These are phyloP conservation scores for Xylaria sp. DNA, from an alignment of 2,329 filamentous ascomycete species.

Conservation along the genomic window DNA sequence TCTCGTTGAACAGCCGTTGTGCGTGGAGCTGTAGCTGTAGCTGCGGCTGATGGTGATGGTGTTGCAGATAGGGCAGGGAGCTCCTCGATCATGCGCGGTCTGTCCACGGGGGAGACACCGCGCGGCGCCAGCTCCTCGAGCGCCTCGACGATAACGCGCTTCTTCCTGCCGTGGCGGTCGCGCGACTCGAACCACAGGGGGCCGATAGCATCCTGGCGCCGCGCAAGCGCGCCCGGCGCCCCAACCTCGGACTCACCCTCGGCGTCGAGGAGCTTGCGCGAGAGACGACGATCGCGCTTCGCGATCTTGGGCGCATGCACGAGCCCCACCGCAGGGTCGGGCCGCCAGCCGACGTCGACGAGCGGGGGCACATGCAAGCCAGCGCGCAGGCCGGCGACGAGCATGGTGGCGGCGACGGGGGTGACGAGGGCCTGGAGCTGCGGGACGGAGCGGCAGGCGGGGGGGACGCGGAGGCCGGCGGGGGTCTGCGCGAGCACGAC, in stretches of 20 bases:
- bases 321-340: conserved; percentile 24
- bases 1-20: neutral
- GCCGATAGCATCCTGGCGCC: conserved; percentile 65
- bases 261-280: conserved; percentile 37
- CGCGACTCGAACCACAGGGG: conserved; percentile 65
- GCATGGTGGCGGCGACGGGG: conserved; percentile 69
- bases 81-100: neutral
- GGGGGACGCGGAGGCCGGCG: conserved; percentile 60
- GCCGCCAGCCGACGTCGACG: conserved; percentile 43
- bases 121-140: neutral
- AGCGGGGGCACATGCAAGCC: conserved; percentile 70
- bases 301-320: conserved; percentile 75
- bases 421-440: conserved; percentile 62
- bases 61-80: neutral
- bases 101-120: neutral
- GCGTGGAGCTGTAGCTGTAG: neutral
- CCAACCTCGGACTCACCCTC: neutral
- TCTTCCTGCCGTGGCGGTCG: conserved; percentile 39
- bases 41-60: neutral
- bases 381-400: conserved; percentile 67
- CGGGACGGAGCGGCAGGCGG: conserved; percentile 51
- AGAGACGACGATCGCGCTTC: conserved; percentile 65
- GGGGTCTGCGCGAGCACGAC: conserved; percentile 73
- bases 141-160: conserved; percentile 33
- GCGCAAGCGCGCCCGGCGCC: conserved; percentile 48